Percentiles rank a stretch among this genome's conserved stretches.
phyloP scores from a whole-genome alignment of 495 filamentous ascomycete genomes.

The Talaromyces proteolyticus region DNA sequence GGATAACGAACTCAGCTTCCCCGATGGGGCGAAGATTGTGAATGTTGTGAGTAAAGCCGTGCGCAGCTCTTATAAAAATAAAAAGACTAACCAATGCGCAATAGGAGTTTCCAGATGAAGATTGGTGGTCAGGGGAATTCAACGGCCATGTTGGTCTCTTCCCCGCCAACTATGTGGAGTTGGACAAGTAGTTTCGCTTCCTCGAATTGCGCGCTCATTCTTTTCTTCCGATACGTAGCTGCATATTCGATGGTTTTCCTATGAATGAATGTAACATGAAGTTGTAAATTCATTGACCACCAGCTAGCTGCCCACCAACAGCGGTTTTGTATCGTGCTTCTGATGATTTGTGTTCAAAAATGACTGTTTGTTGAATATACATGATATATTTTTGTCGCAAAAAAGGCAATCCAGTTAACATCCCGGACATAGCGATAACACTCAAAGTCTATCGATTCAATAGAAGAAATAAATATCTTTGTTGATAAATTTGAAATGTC shows the following conservation, averaged over 20 bases:
- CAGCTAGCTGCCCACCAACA: no score
- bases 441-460: no score
- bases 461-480: no score
- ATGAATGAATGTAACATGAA: neutral
- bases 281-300: neutral
- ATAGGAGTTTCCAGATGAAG: constrained; percentile 96
- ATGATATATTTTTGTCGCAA: neutral
- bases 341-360: no score
- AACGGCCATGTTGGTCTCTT: constrained; percentile 80
- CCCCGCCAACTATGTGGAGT: constrained; percentile 75
- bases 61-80: no score
- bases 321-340: no score
- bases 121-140: constrained; percentile 95
- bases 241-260: neutral
- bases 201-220: neutral
- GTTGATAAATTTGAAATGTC: no score
- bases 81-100: no score
- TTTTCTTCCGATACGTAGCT: neutral
- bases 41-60: constrained; percentile 45
- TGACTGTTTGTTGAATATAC: no score
- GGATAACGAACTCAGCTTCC: constrained; percentile 94
- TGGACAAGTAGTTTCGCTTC: constrained; percentile 43
- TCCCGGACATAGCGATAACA: no score
- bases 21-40: constrained; percentile 74
- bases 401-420: no score